Base-by-base conservation (phyloP, 176 grass and related monocot genomes). In the Oryza nivara region DNA sequence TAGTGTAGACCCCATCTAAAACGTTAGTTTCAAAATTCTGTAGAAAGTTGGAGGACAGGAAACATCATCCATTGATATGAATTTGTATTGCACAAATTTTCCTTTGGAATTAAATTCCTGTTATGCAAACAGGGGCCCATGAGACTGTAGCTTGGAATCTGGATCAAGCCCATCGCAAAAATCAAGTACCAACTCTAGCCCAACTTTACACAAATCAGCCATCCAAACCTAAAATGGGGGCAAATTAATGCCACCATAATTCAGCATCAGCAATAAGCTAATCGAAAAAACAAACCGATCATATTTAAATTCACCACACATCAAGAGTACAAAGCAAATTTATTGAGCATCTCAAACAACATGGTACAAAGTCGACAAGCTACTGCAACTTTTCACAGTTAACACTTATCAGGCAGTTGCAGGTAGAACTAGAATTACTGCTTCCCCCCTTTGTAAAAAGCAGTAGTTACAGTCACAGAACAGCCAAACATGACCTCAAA, bases 321-420 rank as follows among this genome's bases (percentile, higher is more conserved):
- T 4, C 15, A 85, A 14, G 35, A 56, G n/a, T 49, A 76, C 46
- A 2, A 86, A 74, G 3, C 26, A 83, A 74, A 68, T 41, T 90
- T 83, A 83, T 69, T 74, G 45, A 74, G 28, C 7, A 15, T 63
- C 66, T 78, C 19, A 82, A 32, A 58, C 35, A 82, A 19, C 19
- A 7, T 65, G 14, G 52, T 88, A 67, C 67, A 6, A 66, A 67
- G 75, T 46, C 49, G 9, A 69, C 7, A 6, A 60, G 46, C 11
- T 40, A 13, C 49, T 28, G 14, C 40, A 41, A 34, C 1, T 7
- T 11, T 58, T 49, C 10, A 19, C 38, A 65, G 12, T 0, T 43
- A n/a, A 6, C 40, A 41, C 40, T 7, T 4, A 30, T 2, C 65
- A 67, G 2, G 60, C 75, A 14, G 67, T 20, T 83, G 16, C 76